Percentiles rank a stretch among this genome's conserved stretches.
phyloP scores from a whole-genome alignment of 2,329 filamentous ascomycete genomes.

The Penicillium crustosum region DNA sequence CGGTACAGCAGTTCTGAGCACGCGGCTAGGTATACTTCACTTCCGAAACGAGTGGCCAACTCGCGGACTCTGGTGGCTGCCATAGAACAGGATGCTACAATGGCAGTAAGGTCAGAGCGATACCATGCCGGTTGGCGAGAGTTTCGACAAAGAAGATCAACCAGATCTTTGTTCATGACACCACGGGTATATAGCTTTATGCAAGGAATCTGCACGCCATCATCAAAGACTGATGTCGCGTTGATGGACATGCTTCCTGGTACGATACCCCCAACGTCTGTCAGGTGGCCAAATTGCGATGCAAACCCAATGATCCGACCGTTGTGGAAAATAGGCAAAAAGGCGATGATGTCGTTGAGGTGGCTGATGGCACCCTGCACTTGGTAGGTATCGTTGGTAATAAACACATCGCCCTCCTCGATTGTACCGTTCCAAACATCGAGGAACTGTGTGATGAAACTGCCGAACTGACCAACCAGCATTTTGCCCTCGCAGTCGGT shows the following conservation, averaged over 20 bases:
- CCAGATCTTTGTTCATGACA: conserved; percentile 46
- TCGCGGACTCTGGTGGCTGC: conserved; percentile 48
- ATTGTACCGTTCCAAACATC: conserved; percentile 49
- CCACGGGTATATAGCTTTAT: conserved; percentile 50
- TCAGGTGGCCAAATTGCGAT: conserved; percentile 54
- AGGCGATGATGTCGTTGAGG: conserved; percentile 52
- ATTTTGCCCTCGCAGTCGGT: conserved; percentile 51
- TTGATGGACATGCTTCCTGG: conserved; percentile 54
- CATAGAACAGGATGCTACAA: conserved; percentile 50
- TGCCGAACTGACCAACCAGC: conserved; percentile 54
- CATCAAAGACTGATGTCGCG: conserved; percentile 50
- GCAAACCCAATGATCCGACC: conserved; percentile 50
- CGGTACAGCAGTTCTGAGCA: conserved; percentile 47
- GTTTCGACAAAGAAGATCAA: conserved; percentile 50
- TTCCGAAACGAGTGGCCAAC: conserved; percentile 47
- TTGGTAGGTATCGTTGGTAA: conserved; percentile 54
- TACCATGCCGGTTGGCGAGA: conserved; percentile 53
- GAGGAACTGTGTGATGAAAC: conserved; percentile 52
- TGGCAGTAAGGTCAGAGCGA: conserved; percentile 48
- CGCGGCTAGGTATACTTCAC: conserved; percentile 48
- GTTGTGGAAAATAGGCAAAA: conserved; percentile 50
- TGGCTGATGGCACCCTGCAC: conserved; percentile 52
- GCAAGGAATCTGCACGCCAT: conserved; percentile 52
- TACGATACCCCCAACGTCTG: conserved; percentile 49
- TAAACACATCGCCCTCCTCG: conserved; percentile 52